Conservation (phyloP, 768 basidiomycete genomes). For the Phaeolepiota aurea region DNA sequence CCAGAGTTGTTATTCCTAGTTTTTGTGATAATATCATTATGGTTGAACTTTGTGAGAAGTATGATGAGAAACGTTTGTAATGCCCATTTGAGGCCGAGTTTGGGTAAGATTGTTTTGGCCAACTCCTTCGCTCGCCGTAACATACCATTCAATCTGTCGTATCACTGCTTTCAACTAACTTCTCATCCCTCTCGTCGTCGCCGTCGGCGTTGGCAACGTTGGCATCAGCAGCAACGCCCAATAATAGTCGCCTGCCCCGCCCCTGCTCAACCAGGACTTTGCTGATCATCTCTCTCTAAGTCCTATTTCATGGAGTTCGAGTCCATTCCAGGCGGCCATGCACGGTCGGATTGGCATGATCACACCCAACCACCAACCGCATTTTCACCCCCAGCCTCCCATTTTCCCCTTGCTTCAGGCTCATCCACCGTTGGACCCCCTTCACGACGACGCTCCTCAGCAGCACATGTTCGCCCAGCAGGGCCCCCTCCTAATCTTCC, state of each 20-base stretch:
- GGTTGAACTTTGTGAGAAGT: background rate
- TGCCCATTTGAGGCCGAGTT: no score
- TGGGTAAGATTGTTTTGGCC: no score
- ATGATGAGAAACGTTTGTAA: background rate
- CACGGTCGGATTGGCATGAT: conserved; percentile 26
- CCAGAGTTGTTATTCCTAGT: conserved; percentile 1
- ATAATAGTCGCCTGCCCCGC: no score
- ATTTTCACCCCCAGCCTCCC: conserved; percentile 20
- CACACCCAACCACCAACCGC: conserved; percentile 18
- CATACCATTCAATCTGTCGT: no score
- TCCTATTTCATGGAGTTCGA: conserved; percentile 32
- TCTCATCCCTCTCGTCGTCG: no score
- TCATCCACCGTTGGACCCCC: conserved; percentile 22
- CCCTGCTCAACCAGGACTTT: no score
- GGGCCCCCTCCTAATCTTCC: conserved; percentile 68
- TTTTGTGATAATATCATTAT: background rate
- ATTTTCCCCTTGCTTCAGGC: conserved; percentile 11
- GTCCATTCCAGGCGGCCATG: conserved; percentile 19
- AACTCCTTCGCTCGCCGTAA: no score
- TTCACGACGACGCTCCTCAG: conserved; percentile 64
- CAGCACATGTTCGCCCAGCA: conserved; percentile 53
- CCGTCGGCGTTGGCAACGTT: no score
- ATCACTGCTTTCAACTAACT: no score
- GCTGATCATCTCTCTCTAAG: background rate
- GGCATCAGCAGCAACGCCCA: no score